These are phyloP conservation scores for Umbilicaria muhlenbergii DNA, from an alignment of 495 filamentous ascomycete species.

Conservation along the genomic window DNA sequence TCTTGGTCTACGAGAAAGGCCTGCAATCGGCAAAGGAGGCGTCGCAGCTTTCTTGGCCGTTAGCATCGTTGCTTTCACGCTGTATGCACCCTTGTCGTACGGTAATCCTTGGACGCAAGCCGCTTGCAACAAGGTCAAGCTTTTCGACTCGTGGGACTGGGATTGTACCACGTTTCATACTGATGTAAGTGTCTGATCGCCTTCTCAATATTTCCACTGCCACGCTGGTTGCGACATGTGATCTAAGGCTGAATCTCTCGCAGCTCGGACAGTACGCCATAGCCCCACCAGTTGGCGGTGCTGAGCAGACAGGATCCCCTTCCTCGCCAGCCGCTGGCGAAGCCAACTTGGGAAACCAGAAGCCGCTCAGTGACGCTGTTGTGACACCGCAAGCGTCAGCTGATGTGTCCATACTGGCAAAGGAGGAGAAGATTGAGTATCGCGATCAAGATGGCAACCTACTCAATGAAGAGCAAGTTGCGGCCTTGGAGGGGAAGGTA, in stretches of 20 bases:
- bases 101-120: constrained; percentile 86
- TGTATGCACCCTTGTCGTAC: constrained; percentile 81
- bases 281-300: constrained; percentile 6
- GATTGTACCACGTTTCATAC: constrained; percentile 88
- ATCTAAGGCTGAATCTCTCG: background rate
- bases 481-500: constrained; percentile 72
- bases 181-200: constrained; percentile 49
- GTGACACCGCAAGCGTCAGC: constrained; percentile 24
- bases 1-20: constrained; percentile 53
- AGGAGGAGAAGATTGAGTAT: constrained; percentile 82
- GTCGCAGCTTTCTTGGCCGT: constrained; percentile 56
- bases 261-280: constrained; percentile 12
- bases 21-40: constrained; percentile 53
- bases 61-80: constrained; percentile 58
- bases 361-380: constrained; percentile 17
- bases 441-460: constrained; percentile 88
- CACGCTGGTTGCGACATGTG: background rate
- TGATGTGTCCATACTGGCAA: constrained; percentile 40
- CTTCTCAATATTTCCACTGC: background rate
- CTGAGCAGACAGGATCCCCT: constrained; percentile 13
- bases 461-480: constrained; percentile 68
- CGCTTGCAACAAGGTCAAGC: constrained; percentile 72
- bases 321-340: constrained; percentile 9
- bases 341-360: constrained; percentile 10
- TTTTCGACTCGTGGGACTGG: constrained; percentile 86